phyloP scores from a whole-genome alignment of 352 stramenopile genomes.

The Phytophthora hibernalis region DNA sequence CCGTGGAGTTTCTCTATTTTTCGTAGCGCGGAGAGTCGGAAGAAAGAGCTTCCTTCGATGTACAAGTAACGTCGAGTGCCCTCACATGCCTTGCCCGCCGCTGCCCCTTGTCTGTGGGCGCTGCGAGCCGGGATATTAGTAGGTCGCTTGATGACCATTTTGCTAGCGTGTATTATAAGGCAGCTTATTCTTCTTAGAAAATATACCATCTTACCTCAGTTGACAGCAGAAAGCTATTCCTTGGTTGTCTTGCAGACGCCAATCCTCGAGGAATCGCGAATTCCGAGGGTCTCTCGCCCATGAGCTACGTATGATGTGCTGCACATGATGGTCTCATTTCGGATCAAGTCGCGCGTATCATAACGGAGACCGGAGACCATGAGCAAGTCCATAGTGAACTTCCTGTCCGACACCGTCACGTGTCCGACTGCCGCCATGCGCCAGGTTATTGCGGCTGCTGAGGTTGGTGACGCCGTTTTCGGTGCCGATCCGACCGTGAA shows the following conservation, averaged over 20 bases:
- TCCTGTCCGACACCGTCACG: conserved; percentile 98
- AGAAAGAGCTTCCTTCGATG: conserved; percentile 82
- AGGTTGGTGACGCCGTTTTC: conserved; percentile 83
- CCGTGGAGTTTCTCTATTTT: conserved; percentile 48
- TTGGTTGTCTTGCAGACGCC: no score
- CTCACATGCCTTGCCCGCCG: conserved; percentile 50
- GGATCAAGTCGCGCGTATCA: conserved; percentile 15
- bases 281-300: no score
- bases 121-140: conserved; percentile 43
- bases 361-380: conserved; percentile 7
- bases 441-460: conserved; percentile 82
- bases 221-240: conserved; percentile 3
- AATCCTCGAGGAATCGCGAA: no score
- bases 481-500: conserved; percentile 94
- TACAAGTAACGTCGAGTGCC: conserved; percentile 76
- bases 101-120: conserved; percentile 33
- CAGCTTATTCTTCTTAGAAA: conserved; percentile 75
- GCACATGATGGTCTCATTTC: not conserved
- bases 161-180: conserved; percentile 80
- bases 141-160: conserved; percentile 72
- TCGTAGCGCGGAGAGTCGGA: conserved; percentile 62
- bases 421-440: conserved; percentile 93
- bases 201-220: conserved; percentile 54
- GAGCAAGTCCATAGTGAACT: conserved; percentile 78
- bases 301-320: conserved; percentile 2